A percentile compares a stretch with the other conserved stretches of the same genome.
These are phyloP conservation scores for Ustilago esculenta DNA, from an alignment of 1,284 basidiomycete genomes.

Conservation along the genomic window DNA sequence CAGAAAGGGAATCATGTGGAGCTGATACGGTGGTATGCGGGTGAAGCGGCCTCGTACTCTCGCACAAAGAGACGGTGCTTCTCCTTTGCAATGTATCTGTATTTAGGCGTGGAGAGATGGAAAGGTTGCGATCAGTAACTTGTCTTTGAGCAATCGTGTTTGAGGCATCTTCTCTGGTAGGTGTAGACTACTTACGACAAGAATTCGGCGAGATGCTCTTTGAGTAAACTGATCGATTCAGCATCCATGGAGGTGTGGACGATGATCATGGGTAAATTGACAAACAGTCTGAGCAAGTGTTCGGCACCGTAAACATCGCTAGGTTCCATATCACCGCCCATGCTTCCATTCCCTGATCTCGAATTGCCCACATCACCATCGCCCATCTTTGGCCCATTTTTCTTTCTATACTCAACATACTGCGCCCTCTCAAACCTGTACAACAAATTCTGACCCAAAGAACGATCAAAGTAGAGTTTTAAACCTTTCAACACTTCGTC, in stretches of 20 bases:
- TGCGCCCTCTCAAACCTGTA: conserved; percentile 95
- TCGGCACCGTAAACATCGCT: conserved; percentile 93
- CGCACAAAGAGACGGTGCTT: conserved; percentile 75
- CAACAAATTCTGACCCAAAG: conserved; percentile 86
- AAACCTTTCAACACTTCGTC: conserved; percentile 87
- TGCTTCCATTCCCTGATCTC: conserved; percentile 68
- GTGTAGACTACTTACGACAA: conserved; percentile 75
- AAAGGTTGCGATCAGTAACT: background rate
- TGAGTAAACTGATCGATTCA: conserved; percentile 82
- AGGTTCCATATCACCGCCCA: conserved; percentile 74
- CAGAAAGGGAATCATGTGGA: conserved; percentile 24
- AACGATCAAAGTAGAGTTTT: conserved; percentile 91
- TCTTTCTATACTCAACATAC: conserved; percentile 82
- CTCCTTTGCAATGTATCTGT: conserved; percentile 77
- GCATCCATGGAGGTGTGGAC: conserved; percentile 89
- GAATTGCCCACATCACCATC: conserved; percentile 40
- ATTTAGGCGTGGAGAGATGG: background rate
- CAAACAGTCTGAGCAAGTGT: conserved; percentile 87
- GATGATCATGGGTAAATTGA: conserved; percentile 78
- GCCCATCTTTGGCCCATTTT: conserved; percentile 72
- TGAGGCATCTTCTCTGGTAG: too few relatives aligned
- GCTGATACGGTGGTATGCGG: conserved; percentile 77
- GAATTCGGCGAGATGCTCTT: conserved; percentile 90
- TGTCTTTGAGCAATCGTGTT: too few relatives aligned
- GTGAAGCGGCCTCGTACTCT: conserved; percentile 78